Evolutionary conservation across 2,329 filamentous ascomycete species (phyloP).

Genomic region (Leptographium wingfieldii): DNA sequence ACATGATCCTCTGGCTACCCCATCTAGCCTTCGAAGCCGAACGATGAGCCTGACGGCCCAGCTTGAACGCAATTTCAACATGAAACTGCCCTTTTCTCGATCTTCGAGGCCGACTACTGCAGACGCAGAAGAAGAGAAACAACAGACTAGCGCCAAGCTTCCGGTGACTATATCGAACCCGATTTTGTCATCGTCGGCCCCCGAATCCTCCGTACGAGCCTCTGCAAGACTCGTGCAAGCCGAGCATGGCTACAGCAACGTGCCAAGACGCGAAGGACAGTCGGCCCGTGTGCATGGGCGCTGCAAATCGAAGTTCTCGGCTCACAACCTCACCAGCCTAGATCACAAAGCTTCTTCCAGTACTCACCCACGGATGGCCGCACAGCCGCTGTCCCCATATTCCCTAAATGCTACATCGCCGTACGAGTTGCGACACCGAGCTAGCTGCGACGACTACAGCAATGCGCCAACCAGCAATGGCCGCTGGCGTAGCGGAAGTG

Average conservation of each 20-base stretch:
- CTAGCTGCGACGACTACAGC: slow-evolving; percentile 18
- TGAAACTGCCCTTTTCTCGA: slow-evolving; percentile 1
- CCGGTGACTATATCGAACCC: slow-evolving; percentile 3
- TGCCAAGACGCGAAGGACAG: neutral
- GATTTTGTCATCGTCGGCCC: slow-evolving; percentile 16
- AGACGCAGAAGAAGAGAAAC: neutral
- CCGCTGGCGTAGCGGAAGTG: slow-evolving; percentile 16
- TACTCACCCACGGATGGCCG: too few relatives aligned
- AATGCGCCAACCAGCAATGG: slow-evolving; percentile 3
- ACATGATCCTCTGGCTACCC: neutral
- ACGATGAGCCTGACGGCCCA: slow-evolving; percentile 20
- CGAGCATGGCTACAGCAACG: neutral
- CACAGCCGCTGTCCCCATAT: neutral
- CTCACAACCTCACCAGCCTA: neutral
- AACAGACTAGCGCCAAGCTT: neutral
- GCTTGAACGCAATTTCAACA: slow-evolving; percentile 14
- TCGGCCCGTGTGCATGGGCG: neutral
- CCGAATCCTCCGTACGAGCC: slow-evolving; percentile 5
- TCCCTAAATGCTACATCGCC: slow-evolving; percentile 14
- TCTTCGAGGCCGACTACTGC: neutral
- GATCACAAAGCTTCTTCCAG: neutral
- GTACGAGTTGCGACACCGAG: slow-evolving; percentile 18
- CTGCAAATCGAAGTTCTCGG: neutral
- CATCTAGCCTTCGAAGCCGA: slow-evolving; percentile 9
- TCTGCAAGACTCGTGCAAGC: neutral